Evolutionary conservation across 2,329 filamentous ascomycete species (phyloP), one percentile per base, ranked within the genome.

Genomic region (Alternaria sp.): DNA sequence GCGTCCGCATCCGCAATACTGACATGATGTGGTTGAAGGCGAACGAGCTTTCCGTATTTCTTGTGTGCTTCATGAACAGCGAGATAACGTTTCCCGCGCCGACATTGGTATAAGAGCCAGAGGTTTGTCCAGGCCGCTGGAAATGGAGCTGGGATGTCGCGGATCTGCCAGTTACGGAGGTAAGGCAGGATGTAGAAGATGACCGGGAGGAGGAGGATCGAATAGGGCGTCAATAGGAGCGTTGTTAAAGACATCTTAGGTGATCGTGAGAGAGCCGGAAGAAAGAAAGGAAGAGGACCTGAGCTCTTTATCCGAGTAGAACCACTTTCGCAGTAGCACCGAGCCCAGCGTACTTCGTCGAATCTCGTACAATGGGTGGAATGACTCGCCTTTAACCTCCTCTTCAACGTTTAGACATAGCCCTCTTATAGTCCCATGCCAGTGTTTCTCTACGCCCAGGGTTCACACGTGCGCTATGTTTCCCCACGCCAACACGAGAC

Each of bases 1-100:
- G 91, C 92, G n/a, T 85, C 85, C 28, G 91, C 89, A 72, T 96
- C 92, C 54, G 90, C 91, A 56, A 97, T 83, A 57, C 90, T 93
- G 68, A 96, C 85, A 71, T 97, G 93, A 70, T 93, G 88, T 1
- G 94, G 94, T 72, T 93, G 90, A 65, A 97, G 90, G 36, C 93
- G 86, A 22, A 97, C 89, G 1, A 97, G 79, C n/a, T 88, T 89
- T 4, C 93, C 93, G 43, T 91, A 82, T 71, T 88, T 90, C 81
- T 90, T 86, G 79, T 97, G 93, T 7, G 87, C 83, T 36, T 88
- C 79, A 70, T 96, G 84, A n/a, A 96, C 82, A n/a, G 80, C 79
- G n/a, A 81, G 72, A 63, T 80, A 84, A 36, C 83, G 72, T 51
- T 73, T 83, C 2, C 93, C 93, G 4, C 85, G 83, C 2, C 94